These are phyloP conservation scores for Arthromyces matolae DNA, from an alignment of 768 basidiomycete species.

Conservation along the genomic window DNA sequence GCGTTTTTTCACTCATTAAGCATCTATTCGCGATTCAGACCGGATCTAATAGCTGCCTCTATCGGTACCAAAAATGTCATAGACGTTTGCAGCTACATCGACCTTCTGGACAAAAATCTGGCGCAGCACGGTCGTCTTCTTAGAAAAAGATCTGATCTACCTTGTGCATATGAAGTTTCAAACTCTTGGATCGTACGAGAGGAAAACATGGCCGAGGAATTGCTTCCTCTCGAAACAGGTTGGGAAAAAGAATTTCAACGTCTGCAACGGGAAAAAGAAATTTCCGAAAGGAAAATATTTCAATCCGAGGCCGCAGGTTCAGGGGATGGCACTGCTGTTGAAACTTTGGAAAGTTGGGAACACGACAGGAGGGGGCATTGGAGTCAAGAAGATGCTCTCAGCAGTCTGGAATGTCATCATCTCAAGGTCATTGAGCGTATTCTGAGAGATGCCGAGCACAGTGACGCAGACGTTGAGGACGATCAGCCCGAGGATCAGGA, in stretches of 20 bases:
- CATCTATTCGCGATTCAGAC: slow-evolving; percentile 64
- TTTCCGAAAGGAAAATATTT: slow-evolving; percentile 8
- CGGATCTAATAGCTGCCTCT: slow-evolving; percentile 70
- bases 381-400: slow-evolving; percentile 23
- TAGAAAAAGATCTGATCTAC: slow-evolving; percentile 20
- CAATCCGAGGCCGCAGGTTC: slow-evolving; percentile 3
- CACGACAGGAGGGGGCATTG: slow-evolving; percentile 18
- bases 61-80: slow-evolving; percentile 62
- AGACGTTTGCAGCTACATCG: slow-evolving; percentile 69
- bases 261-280: slow-evolving; percentile 17
- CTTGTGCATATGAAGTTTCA: slow-evolving; percentile 47
- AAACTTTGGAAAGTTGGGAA: slow-evolving; percentile 19
- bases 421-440: slow-evolving; percentile 25
- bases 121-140: slow-evolving; percentile 11
- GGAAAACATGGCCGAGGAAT: slow-evolving; percentile 35
- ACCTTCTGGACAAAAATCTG: slow-evolving; percentile 43
- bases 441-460: slow-evolving; percentile 15
- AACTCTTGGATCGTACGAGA: slow-evolving; percentile 47
- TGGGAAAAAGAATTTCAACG: slow-evolving; percentile 23
- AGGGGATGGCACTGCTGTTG: slow-evolving; percentile 2
- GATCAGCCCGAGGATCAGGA: slow-evolving; percentile 17
- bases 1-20: slow-evolving; percentile 68
- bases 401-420: slow-evolving; percentile 18
- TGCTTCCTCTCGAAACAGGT: slow-evolving; percentile 24
- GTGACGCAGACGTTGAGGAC: slow-evolving; percentile 10